These are phyloP conservation scores for Amauroascus verrucosus DNA, from an alignment of 2,329 filamentous ascomycete species.

Conservation along the genomic window DNA sequence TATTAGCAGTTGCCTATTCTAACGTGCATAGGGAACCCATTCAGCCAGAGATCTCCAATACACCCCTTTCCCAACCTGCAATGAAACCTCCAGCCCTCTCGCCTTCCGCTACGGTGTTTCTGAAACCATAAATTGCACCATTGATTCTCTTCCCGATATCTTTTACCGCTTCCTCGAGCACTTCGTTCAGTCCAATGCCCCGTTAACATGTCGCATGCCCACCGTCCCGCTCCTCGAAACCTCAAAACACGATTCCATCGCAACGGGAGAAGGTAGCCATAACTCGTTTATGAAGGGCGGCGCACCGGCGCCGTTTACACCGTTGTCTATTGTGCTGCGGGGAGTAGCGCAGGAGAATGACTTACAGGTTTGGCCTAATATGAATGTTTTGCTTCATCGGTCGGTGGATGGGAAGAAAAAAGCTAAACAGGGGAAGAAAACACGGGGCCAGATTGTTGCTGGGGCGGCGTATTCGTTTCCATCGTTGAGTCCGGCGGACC, in stretches of 20 bases:
- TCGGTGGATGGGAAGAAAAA: slow-evolving; percentile 33
- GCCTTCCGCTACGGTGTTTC: slow-evolving; percentile 72
- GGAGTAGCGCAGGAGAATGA: slow-evolving; percentile 83
- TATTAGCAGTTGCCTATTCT: not conserved
- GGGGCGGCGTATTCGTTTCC: slow-evolving; percentile 79
- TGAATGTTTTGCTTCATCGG: slow-evolving; percentile 76
- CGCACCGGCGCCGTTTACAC: slow-evolving; percentile 54
- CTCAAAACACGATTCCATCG: slow-evolving; percentile 14
- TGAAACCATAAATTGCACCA: slow-evolving; percentile 50
- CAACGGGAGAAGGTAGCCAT: slow-evolving; percentile 20
- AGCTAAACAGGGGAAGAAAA: slow-evolving; percentile 46
- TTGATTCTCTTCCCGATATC: slow-evolving; percentile 43
- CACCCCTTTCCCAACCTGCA: slow-evolving; percentile 80
- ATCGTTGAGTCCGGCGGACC: slow-evolving; percentile 42
- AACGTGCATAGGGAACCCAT: slow-evolving; percentile 36
- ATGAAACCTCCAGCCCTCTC: slow-evolving; percentile 73
- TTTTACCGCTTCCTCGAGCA: slow-evolving; percentile 57
- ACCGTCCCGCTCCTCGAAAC: slow-evolving; percentile 44
- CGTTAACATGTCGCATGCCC: slow-evolving; percentile 80
- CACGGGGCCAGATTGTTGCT: slow-evolving; percentile 71
- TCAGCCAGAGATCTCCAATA: slow-evolving; percentile 75
- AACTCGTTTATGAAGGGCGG: slow-evolving; percentile 19
- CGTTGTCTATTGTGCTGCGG: slow-evolving; percentile 76
- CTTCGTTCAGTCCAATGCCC: slow-evolving; percentile 94
- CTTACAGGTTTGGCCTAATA: slow-evolving; percentile 76